Evolutionary conservation across 1,139 yeast genomes (phyloP).

Genomic region (Pneumocystis wakefieldiae): DNA sequence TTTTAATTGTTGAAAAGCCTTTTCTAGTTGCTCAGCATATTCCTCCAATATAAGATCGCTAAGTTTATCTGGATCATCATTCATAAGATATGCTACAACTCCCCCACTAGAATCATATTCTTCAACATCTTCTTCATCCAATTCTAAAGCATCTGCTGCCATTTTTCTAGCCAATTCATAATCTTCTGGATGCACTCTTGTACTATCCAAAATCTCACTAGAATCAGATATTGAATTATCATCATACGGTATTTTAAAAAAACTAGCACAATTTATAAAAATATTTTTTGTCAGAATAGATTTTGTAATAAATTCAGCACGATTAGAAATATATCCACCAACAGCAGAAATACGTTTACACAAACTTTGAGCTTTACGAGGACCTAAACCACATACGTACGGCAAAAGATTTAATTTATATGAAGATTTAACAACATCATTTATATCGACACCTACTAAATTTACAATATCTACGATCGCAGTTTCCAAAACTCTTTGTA

Average conservation of each 20-base stretch:
- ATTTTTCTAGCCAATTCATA: conserved; percentile 88
- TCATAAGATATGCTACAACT: conserved; percentile 63
- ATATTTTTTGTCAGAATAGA: conserved; percentile 65
- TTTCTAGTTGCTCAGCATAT: conserved; percentile 82
- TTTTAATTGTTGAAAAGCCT: conserved; percentile 60
- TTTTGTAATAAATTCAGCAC: conserved; percentile 66
- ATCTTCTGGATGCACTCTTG: conserved; percentile 96
- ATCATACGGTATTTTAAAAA: conserved; percentile 67
- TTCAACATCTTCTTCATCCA: conserved; percentile 85
- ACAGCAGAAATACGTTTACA: conserved; percentile 65
- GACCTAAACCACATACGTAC: conserved; percentile 83
- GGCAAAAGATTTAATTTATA: conserved; percentile 59
- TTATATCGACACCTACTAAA: conserved; percentile 83
- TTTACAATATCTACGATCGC: conserved; percentile 83
- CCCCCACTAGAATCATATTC: conserved; percentile 59
- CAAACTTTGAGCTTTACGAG: conserved; percentile 82
- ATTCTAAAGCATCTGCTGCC: conserved; percentile 95
- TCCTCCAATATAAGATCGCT: conserved; percentile 81
- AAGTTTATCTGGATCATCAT: conserved; percentile 71
- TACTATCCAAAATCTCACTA: conserved; percentile 68
- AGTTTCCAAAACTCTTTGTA: conserved; percentile 56
- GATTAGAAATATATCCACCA: conserved; percentile 52
- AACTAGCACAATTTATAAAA: conserved; percentile 85
- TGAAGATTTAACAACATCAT: conserved; percentile 67
- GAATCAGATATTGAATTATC: conserved; percentile 31